Conservation (phyloP, 768 basidiomycete genomes). For the Russula olivacea region DNA sequence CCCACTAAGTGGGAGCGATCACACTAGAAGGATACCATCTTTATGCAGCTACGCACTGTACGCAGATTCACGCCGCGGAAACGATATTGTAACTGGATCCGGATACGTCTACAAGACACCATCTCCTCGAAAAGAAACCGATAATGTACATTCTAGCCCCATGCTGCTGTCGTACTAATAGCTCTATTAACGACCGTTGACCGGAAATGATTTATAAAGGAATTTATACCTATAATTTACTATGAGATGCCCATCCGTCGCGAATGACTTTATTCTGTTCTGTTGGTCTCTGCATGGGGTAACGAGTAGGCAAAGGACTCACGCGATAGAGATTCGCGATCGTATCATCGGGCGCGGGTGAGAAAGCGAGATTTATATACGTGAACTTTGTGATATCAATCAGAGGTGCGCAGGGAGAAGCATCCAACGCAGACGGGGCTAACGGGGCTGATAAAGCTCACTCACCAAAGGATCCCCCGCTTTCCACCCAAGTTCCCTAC, state of each 20-base stretch:
- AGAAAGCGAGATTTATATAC: constrained; percentile 73
- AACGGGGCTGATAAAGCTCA: not conserved
- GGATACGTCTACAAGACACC: not conserved
- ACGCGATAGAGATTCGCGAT: constrained; percentile 68
- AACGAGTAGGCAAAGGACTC: constrained; percentile 10
- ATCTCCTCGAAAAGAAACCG: not conserved
- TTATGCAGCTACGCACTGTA: not conserved
- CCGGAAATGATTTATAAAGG: not conserved
- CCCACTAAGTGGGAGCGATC: constrained; percentile 4
- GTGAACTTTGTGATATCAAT: constrained; percentile 46
- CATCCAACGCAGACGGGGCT: not conserved
- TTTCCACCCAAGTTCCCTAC: constrained; percentile 86
- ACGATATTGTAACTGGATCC: constrained; percentile 12
- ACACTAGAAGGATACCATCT: not conserved
- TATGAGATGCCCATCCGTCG: constrained; percentile 57
- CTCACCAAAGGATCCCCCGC: constrained; percentile 77
- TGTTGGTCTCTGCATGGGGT: not conserved
- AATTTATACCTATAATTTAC: constrained; percentile 54
- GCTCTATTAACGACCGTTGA: constrained; percentile 1
- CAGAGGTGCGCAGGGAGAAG: not conserved
- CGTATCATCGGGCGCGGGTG: constrained; percentile 71
- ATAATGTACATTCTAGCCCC: constrained; percentile 37
- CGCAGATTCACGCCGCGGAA: constrained; percentile 1
- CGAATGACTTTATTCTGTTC: constrained; percentile 45
- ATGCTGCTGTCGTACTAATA: constrained; percentile 52